phyloP scores from a whole-genome alignment of 1,284 basidiomycete genomes.

The Amylostereum areolatum region DNA sequence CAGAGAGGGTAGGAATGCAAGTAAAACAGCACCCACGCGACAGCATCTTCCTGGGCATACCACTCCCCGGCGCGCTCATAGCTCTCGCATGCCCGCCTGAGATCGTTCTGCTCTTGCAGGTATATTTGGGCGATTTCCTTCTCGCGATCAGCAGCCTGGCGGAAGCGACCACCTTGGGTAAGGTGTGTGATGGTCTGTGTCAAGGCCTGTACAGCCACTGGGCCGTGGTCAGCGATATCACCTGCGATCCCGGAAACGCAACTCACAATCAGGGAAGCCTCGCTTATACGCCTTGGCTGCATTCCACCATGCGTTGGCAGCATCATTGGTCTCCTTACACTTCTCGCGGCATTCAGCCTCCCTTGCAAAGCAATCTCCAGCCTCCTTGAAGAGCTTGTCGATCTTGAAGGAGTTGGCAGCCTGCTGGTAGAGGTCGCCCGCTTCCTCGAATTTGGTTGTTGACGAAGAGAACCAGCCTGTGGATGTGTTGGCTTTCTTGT shows the following conservation, averaged over 20 bases:
- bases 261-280: conserved; percentile 75
- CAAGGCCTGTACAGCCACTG: conserved; percentile 91
- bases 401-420: conserved; percentile 96
- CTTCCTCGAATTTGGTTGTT: conserved; percentile 84
- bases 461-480: conserved; percentile 83
- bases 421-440: conserved; percentile 90
- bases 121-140: conserved; percentile 95
- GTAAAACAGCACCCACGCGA: conserved; percentile 61
- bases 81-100: conserved; percentile 83
- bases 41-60: conserved; percentile 96
- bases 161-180: conserved; percentile 83
- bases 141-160: conserved; percentile 96
- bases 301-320: conserved; percentile 97
- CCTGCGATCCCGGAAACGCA: not conserved
- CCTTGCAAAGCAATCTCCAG: conserved; percentile 81
- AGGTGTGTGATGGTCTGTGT: conserved; percentile 82
- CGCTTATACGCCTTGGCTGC: conserved; percentile 93
- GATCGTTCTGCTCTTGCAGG: conserved; percentile 71
- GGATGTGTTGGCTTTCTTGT: conserved; percentile 86
- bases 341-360: conserved; percentile 91
- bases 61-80: conserved; percentile 94
- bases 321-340: conserved; percentile 82
- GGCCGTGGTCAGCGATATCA: not conserved
- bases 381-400: conserved; percentile 87
- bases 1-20: too few relatives aligned